Evolutionary conservation across 2,329 filamentous ascomycete genomes (phyloP), one percentile per base, ranked within the genome.

Genomic region (Sporothrix dimorphospora): DNA sequence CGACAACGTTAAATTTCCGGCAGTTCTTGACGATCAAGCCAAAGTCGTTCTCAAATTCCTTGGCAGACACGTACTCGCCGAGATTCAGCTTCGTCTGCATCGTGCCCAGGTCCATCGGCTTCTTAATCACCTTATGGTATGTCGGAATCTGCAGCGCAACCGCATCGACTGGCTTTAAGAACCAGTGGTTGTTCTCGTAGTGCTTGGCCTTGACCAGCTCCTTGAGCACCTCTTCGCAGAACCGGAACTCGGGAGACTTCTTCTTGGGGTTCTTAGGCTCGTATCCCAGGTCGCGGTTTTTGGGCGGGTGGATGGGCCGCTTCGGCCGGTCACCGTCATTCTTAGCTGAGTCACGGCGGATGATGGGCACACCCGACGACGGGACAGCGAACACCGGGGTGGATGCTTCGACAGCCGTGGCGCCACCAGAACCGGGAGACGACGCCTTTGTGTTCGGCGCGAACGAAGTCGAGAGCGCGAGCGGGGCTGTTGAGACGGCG

Each of bases 51-150:
- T 97, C 92, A 77, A 98, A 94, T 61, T 98, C 94, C 80, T 94
- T 94, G 0, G 93, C 87, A 72, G 87, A 93, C 75, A 89, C 87
- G 78, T 98, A 98, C 71, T 94, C 89, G 34, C 94, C 94, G 14
- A 85, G 85, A 76, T 91, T 89, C 53, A 98, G 85, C 81, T 97
- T 97, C 55, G 86, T 86, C 47, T 88, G 85, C 78, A 97, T 92
- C n/a, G 93, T 97, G 19, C 87, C 86, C 67, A 98, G 85, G 80
- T 99, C 95, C 95, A 98, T 99, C 0, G 96, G 96, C 79, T 94
- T 94, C 85, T 97, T 98, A 83, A 99, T 94, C 74, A 98, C 85
- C 78, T 92, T 94, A 80, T 96, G 93, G 80, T 99, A 99, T 30
- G 92, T 91, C 0, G 96, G 96, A 73, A 98, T 98, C 79, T 95